These are phyloP conservation scores for Escovopsis sp. DNA, from an alignment of 2,329 filamentous ascomycete genomes.

Conservation along the genomic window DNA sequence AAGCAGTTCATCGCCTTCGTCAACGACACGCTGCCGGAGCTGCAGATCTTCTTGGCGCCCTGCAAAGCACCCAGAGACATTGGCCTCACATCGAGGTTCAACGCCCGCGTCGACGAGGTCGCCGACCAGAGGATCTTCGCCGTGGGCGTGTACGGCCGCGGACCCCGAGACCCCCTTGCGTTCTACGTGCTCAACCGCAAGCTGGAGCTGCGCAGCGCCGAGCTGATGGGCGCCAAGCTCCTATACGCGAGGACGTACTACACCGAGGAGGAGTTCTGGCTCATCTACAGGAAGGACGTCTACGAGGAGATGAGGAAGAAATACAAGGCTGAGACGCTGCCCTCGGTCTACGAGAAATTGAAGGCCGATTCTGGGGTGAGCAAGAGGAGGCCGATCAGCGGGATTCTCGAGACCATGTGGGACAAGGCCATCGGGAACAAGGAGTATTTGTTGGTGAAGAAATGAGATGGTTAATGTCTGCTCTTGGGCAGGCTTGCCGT, in stretches of 20 bases:
- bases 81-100: slow-evolving; percentile 19
- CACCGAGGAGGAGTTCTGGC: slow-evolving; percentile 38
- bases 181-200: slow-evolving; percentile 34
- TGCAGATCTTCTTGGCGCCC: slow-evolving; percentile 16
- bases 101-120: slow-evolving; percentile 16
- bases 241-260: slow-evolving; percentile 42
- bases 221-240: slow-evolving; percentile 39
- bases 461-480: slow-evolving; percentile 1
- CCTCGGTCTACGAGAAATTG: slow-evolving; percentile 38
- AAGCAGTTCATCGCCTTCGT: slow-evolving; percentile 15
- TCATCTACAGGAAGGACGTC: slow-evolving; percentile 32
- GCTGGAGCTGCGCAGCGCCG: slow-evolving; percentile 31
- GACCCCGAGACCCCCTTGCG: slow-evolving; percentile 17
- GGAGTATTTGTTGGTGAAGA: slow-evolving; percentile 14
- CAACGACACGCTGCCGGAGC: slow-evolving; percentile 16
- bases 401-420: slow-evolving; percentile 16
- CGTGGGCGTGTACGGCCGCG: slow-evolving; percentile 30
- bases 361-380: slow-evolving; percentile 19
- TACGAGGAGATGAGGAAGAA: slow-evolving; percentile 33
- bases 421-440: slow-evolving; percentile 16
- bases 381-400: slow-evolving; percentile 12
- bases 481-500: too few relatives aligned
- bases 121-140: slow-evolving; percentile 24
- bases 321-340: slow-evolving; percentile 32
- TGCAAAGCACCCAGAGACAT: slow-evolving; percentile 15